phyloP scores from a whole-genome alignment of 306 rosid species.

The Fragaria vesca region DNA sequence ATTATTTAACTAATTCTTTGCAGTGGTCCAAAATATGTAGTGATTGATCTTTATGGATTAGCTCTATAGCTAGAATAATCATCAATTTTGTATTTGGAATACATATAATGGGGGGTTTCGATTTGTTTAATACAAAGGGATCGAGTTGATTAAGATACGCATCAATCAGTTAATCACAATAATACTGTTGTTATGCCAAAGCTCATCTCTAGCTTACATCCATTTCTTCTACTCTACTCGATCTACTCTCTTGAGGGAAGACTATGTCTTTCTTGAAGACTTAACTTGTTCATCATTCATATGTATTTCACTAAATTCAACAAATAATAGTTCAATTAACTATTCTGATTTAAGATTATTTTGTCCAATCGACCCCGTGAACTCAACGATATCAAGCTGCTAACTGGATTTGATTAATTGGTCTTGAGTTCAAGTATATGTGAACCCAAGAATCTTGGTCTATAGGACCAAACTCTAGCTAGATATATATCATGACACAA shows the following conservation, averaged over 20 bases:
- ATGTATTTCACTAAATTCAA: conserved; percentile 41
- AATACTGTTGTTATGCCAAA: conserved; percentile 27
- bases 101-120: conserved; percentile 46
- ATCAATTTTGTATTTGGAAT: conserved; percentile 32
- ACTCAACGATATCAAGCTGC: conserved; percentile 23
- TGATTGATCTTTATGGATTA: conserved; percentile 16
- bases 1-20: background rate
- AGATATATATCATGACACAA: background rate
- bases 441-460: conserved; percentile 35
- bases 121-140: conserved; percentile 42
- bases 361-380: conserved; percentile 28
- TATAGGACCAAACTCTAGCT: conserved; percentile 9
- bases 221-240: conserved; percentile 23
- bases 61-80: conserved; percentile 7
- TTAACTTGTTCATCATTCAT: conserved; percentile 13
- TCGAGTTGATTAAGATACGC: conserved; percentile 51
- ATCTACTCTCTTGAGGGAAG: conserved; percentile 43
- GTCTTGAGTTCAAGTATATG: conserved; percentile 17
- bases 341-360: background rate
- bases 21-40: conserved; percentile 52
- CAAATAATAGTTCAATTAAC: background rate
- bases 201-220: conserved; percentile 19
- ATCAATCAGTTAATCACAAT: conserved; percentile 23
- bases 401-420: conserved; percentile 30
- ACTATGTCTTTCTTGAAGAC: conserved; percentile 51